phyloP scores from a whole-genome alignment of 1,284 basidiomycete species.

The Leucoagaricus sp. region DNA sequence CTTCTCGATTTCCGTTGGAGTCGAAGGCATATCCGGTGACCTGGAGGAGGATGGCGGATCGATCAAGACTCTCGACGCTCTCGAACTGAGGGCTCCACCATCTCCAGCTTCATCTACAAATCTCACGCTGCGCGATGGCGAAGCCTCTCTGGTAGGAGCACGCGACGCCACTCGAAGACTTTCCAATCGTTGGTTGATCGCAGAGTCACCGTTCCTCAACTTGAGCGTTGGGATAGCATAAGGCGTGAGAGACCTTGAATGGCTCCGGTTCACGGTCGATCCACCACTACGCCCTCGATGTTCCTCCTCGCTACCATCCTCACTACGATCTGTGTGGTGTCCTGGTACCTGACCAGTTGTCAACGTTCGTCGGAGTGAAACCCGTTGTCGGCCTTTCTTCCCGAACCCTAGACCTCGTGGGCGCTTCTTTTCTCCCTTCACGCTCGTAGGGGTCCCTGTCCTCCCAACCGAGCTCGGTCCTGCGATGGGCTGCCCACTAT shows the following conservation, averaged over 20 bases:
- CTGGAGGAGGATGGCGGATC: not conserved
- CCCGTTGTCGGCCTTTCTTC: slow-evolving; percentile 5
- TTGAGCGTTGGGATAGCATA: not conserved
- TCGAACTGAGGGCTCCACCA: not conserved
- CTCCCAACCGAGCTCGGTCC: not conserved
- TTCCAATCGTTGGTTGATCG: slow-evolving; percentile 32
- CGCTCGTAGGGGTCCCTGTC: not conserved
- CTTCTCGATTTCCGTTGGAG: slow-evolving; percentile 4
- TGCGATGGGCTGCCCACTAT: slow-evolving; percentile 11
- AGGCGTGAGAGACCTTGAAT: not conserved
- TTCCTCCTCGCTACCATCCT: not conserved
- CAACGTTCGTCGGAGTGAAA: slow-evolving; percentile 6
- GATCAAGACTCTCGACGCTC: slow-evolving; percentile 7
- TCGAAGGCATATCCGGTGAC: not conserved
- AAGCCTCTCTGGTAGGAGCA: slow-evolving; percentile 42
- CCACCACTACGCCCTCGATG: slow-evolving; percentile 11
- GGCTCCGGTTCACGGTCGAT: not conserved
- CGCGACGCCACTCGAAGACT: slow-evolving; percentile 36
- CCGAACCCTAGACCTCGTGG: slow-evolving; percentile 2
- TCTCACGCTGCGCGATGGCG: slow-evolving; percentile 51
- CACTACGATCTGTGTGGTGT: not conserved
- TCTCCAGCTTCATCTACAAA: slow-evolving; percentile 40
- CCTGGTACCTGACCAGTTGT: not conserved
- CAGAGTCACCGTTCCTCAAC: slow-evolving; percentile 3
- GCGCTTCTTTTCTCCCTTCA: slow-evolving; percentile 12